Base-by-base conservation (phyloP, 345 rosid genomes). In the Gossypium thurberi region DNA sequence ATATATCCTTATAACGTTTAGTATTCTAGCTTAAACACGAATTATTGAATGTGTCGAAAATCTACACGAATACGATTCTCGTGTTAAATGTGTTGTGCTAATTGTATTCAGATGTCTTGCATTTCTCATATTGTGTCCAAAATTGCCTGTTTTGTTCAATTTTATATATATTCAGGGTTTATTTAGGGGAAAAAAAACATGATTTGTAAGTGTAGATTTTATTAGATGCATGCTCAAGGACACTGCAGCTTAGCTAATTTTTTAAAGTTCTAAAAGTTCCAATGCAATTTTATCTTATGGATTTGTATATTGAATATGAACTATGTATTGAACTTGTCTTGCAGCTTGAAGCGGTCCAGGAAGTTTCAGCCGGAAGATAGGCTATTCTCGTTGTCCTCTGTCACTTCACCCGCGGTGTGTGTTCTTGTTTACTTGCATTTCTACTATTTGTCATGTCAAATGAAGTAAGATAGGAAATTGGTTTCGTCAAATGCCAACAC, bases 341-440 rank as follows among this genome's bases (percentile, higher is more conserved):
- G 70, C 55, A 65, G 70, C 33, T 46, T 46, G 55, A 65, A 65
- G 55, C n/a, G 70, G 40, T 65, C 70, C 70, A 44, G 55, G 70
- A 65, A 65, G 70, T 65, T 46, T 37, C 55, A 65, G 55, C 70
- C 55, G 13, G 99, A 95, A 84, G 99, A 95, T 58, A 87, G 98
- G 85, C 88, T 92, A 60, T 89, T 92, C 87, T 95, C 98, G 21
- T 78, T 95, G 67, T 95, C 99, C 51, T 95, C 98, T 25, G 90
- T 91, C 67, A 90, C 98, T 56, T 95, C 99, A 55, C 96, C 91
- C 0, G 97, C 98, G 42, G 99, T 92, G 83, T 69, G 94, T 46
- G 47, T 71, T 53, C 4, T 57, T 72, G 28, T 25, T 58, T 23
- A 26, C 50, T 3, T 8, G 43, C 21, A 8, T 67, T 48, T 25